Evolutionary conservation across 495 filamentous ascomycete genomes (phyloP).

Genomic region (Aspergillus diversus): DNA sequence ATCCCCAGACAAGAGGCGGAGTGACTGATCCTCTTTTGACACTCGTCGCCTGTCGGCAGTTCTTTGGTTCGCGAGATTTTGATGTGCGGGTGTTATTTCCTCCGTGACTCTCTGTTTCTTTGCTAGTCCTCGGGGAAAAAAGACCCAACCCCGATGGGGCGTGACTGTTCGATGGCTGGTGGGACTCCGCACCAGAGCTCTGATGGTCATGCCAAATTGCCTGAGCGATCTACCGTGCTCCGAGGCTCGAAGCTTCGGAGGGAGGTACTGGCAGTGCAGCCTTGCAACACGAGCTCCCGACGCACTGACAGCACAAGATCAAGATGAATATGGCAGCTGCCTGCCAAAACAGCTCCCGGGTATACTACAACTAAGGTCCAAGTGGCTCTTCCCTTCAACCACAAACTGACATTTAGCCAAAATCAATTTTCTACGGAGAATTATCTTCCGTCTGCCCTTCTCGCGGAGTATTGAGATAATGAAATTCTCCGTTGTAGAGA

Average conservation of each 20-base stretch:
- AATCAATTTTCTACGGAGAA: slow-evolving; percentile 20
- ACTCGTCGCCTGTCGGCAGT: slow-evolving; percentile 14
- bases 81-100: slow-evolving; percentile 7
- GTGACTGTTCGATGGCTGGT: too few species aligned
- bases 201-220: neutral
- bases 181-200: neutral
- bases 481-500: slow-evolving; percentile 19
- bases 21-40: neutral
- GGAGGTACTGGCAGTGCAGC: too few species aligned
- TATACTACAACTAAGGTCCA: neutral
- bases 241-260: neutral
- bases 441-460: slow-evolving; percentile 22
- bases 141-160: neutral
- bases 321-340: too few species aligned
- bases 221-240: neutral
- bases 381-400: neutral
- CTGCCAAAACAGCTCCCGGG: too few species aligned
- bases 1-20: slow-evolving; percentile 7
- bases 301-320: too few species aligned
- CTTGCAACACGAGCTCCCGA: too few species aligned
- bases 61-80: slow-evolving; percentile 10
- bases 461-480: neutral
- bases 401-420: neutral
- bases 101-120: neutral
- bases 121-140: neutral